Evolutionary conservation across 2,329 filamentous ascomycete species (phyloP).

Genomic region (Lasiodiplodia gonubiensis): DNA sequence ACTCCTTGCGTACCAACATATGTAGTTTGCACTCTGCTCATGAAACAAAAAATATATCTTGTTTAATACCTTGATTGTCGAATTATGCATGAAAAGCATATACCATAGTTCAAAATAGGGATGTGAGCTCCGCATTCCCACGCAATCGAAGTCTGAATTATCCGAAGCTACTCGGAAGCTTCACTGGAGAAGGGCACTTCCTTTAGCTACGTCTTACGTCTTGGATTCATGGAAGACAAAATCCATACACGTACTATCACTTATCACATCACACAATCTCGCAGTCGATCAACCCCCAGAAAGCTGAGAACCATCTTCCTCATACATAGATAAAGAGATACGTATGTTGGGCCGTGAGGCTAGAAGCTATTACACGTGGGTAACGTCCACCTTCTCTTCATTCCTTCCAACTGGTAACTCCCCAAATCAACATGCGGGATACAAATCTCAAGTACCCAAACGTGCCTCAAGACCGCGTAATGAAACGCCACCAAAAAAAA

Average conservation of each 20-base stretch:
- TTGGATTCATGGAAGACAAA: no score
- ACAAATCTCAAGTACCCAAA: not conserved
- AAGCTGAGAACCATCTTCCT: not conserved
- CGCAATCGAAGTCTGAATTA: no score
- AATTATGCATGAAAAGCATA: no score
- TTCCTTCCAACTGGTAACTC: not conserved
- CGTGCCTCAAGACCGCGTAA: not conserved
- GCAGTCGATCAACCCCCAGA: not conserved
- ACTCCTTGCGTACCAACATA: conserved; percentile 61
- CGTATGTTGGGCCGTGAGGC: not conserved
- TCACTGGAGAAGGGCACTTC: no score
- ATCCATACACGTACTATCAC: not conserved
- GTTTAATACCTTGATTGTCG: no score
- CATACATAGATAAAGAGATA: not conserved
- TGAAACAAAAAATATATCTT: not conserved
- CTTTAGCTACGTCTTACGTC: no score
- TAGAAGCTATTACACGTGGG: not conserved
- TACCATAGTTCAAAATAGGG: no score
- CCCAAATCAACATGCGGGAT: not conserved
- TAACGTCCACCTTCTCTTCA: not conserved
- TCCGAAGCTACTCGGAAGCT: no score
- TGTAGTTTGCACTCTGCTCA: not conserved
- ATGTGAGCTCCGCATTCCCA: no score
- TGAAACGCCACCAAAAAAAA: not conserved
- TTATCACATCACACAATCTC: not conserved